Conservation (phyloP, 73 alveolate genomes). For the Stentor coeruleus region DNA sequence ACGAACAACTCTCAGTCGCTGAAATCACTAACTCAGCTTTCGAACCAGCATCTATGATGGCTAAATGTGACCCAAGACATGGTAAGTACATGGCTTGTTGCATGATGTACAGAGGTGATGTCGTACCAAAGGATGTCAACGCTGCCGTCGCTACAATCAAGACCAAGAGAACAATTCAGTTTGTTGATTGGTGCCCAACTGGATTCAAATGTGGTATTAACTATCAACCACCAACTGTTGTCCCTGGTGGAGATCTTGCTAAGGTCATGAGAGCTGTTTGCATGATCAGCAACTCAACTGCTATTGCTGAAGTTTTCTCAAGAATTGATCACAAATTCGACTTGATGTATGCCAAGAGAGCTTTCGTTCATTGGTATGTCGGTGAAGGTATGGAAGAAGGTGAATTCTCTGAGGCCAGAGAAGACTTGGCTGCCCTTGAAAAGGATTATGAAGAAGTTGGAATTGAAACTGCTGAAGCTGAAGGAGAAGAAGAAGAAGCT, state of each 20-base stretch:
- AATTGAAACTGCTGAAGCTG: too few relatives aligned
- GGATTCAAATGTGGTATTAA: constrained; percentile 57
- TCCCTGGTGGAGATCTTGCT: constrained; percentile 60
- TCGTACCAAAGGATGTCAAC: constrained; percentile 63
- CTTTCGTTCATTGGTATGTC: constrained; percentile 91
- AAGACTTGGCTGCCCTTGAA: constrained; percentile 96
- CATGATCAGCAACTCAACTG: constrained; percentile 52
- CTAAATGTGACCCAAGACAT: constrained; percentile 36
- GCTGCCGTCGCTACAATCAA: constrained; percentile 57
- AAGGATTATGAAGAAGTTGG: constrained; percentile 94
- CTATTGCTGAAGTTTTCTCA: constrained; percentile 45
- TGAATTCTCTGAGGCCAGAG: constrained; percentile 94
- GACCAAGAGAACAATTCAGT: constrained; percentile 43
- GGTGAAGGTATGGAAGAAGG: constrained; percentile 90
- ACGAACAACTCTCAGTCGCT: constrained; percentile 36
- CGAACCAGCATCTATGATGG: constrained; percentile 95
- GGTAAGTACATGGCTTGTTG: constrained; percentile 58
- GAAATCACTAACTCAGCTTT: constrained; percentile 50
- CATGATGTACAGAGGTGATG: constrained; percentile 73
- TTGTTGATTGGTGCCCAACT: constrained; percentile 66
- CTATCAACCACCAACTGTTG: constrained; percentile 52
- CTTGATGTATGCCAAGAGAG: constrained; percentile 73
- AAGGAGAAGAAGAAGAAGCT: too few relatives aligned
- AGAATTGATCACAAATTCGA: constrained; percentile 45
- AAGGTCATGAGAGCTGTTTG: constrained; percentile 43